Evolutionary conservation across 2,329 filamentous ascomycete species (phyloP), one percentile per base, ranked within the genome.

Genomic region (Ophioceras dolichostomum): DNA sequence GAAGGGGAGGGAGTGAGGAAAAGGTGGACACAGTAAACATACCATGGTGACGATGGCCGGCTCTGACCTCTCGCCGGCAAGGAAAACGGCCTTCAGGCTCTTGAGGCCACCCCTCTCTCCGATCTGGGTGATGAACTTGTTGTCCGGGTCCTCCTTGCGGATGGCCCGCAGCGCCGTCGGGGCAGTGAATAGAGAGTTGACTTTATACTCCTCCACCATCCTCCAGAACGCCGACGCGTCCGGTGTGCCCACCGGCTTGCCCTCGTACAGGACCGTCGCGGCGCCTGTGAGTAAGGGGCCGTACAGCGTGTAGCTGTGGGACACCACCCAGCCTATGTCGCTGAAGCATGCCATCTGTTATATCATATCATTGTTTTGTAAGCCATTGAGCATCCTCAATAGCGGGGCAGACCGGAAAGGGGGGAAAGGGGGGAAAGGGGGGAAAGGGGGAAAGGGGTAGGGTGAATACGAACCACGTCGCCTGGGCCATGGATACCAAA

Each of bases 241-340:
- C 0, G 88, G 88, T 0, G 87, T 94, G 4, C 87, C 87, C 10
- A 94, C 68, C 0, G 88, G 88, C 47, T 95, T 95, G n/a, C 88
- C 89, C 60, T 95, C 88, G 55, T 87, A 95, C 0, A 95, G 65
- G 1, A 95, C 74, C 0, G 86, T 94, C 1, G 87, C 79, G 2
- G 88, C 87, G 5, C 88, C 88, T 1, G 81, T 76, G 2, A 95
- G 71, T 5, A 96, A 71, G 10, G 88, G 88, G 4, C 76, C 88
- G 52, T 95, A 95, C 10, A 94, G 65, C 44, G 94, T 94, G 54
- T 91, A 95, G 77, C 3, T 57, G 44, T 61, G 59, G 1, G 84
- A 84, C 0, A 91, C 84, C 0, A 88, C 85, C 89, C 88, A 95
- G 22, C 88, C 89, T 39, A 95, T 89, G 51, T 96, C 88, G 12